Base-by-base conservation (phyloP, 1,139 yeast genomes). In the Trichomonascaceae sp. region DNA sequence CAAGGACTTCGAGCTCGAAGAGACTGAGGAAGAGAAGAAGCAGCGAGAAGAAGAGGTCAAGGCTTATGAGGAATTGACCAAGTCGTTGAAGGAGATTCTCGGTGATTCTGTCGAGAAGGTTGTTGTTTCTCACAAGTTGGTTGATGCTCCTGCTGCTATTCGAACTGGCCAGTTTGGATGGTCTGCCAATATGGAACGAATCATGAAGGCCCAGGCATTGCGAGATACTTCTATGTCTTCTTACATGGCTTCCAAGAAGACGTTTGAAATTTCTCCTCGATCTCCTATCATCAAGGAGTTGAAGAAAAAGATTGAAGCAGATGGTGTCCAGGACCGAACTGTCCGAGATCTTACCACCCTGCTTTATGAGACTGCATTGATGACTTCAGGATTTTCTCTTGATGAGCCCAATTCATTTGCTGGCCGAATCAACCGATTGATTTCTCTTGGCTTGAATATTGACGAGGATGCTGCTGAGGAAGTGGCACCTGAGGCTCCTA, bases 181-280 rank as follows among this genome's bases (percentile, higher is more conserved):
- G 99, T 93, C 99, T 66, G 99, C 99, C 70, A 93, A 93, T 83
- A 95, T 95, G 99, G 99, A 93, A 82, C 93, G 99, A 86, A 93
- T 93, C 82, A 95, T 93, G 99, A 93, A 93, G 83, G 99, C 99
- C 61, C 99, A 93, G 82, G 99, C 99, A 68, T 83, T 93, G 70
- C 91, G 99, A 81, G 99, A 93, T 77, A 87, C 96, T 67, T 84
- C 96, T 67, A 93, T 95, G 99, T 90, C 98, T 52, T 84, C 96
- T 61, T 93, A 93, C 95, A 95, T 93, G 99, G 87, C 99, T 49
- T 93, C 99, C 57, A 95, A 95, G 90, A 93, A 93, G 86, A 93
- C 95, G 69, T 89, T 93, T 70, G 99, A 95, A 82, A 90, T 93
- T 69, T 93, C 98, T 70, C 98, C 99, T 78, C 86, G 83, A 75